Evolutionary conservation across 2,329 filamentous ascomycete genomes (phyloP).

Genomic region (Ramularia collo-cygni): DNA sequence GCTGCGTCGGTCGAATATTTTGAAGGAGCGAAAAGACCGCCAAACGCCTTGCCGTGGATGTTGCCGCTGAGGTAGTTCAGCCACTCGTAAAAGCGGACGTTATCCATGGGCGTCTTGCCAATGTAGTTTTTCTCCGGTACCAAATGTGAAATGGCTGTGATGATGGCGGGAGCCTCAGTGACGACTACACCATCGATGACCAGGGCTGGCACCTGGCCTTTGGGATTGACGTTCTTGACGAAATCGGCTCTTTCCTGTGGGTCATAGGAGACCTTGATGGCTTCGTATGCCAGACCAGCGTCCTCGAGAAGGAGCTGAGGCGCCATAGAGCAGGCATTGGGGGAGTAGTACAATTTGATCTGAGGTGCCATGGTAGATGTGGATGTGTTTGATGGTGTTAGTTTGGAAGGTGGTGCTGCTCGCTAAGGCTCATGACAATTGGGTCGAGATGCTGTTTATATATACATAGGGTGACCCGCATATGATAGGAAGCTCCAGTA

Average conservation of each 20-base stretch:
- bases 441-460: too few relatives aligned
- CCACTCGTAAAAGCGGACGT: conserved; percentile 31
- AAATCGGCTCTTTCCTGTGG: conserved; percentile 10
- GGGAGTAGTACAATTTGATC: conserved; percentile 3
- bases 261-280: background rate
- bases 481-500: too few relatives aligned
- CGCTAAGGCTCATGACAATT: too few relatives aligned
- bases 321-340: conserved; percentile 3
- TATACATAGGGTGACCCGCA: too few relatives aligned
- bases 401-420: too few relatives aligned
- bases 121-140: conserved; percentile 22
- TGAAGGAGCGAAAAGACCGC: conserved; percentile 21
- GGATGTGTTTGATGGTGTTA: background rate
- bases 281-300: conserved; percentile 1
- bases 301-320: conserved; percentile 5
- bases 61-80: conserved; percentile 31
- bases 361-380: conserved; percentile 2
- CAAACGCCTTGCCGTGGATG: conserved; percentile 28
- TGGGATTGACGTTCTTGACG: conserved; percentile 26
- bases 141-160: conserved; percentile 29
- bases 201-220: conserved; percentile 29
- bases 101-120: conserved; percentile 27
- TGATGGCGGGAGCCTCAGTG: conserved; percentile 31
- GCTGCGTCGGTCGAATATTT: conserved; percentile 6
- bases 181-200: conserved; percentile 25